Evolutionary conservation across 495 filamentous ascomycete genomes (phyloP), one percentile per base, ranked within the genome.

Genomic region (Hyaloscypha finlandica): DNA sequence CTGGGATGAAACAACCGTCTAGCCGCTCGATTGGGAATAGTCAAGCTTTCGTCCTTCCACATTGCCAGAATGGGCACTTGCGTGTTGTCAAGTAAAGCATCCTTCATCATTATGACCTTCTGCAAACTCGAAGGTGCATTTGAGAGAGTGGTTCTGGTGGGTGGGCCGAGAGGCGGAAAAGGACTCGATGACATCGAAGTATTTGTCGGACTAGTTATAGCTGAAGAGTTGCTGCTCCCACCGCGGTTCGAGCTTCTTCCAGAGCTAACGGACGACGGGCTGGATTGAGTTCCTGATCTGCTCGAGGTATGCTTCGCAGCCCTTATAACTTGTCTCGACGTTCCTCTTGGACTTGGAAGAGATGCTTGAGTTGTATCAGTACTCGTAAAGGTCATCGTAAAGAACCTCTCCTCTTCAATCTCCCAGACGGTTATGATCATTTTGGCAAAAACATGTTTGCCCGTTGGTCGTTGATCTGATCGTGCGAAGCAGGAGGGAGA

Each of bases 21-120:
- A 4, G 85, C 81, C 30, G 88, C 88, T 70, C 78, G 81, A 68
- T 92, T 92, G 16, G 86, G 83, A 56, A 90, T 81, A 3, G 82
- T 85, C 31, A 91, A 81, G 57, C 84, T 88, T 45, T 84, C 84
- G 68, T 92, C 90, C 68, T 86, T 84, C 89, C 88, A 92, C 85
- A 91, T 86, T 16, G 87, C 86, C 30, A 91, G 79, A 20, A 90
- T 85, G 9, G 89, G 88, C 54, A 88, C 84, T 61, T 86, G 82
- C 57, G 88, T 88, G 45, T 83, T 84, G 68, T 92, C 87, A 6
- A 92, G 76, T 32, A 92, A 81, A 12, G 87, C 87, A 77, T 91
- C 89, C 70, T 91, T 91, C 80, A 92, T 83, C 58, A 85, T 77
- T 33, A 80, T 84, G 51, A 89, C 78, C 72, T 90, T 92, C 69